Evolutionary conservation across 768 basidiomycete species (phyloP).

Genomic region (Galerina marginata): DNA sequence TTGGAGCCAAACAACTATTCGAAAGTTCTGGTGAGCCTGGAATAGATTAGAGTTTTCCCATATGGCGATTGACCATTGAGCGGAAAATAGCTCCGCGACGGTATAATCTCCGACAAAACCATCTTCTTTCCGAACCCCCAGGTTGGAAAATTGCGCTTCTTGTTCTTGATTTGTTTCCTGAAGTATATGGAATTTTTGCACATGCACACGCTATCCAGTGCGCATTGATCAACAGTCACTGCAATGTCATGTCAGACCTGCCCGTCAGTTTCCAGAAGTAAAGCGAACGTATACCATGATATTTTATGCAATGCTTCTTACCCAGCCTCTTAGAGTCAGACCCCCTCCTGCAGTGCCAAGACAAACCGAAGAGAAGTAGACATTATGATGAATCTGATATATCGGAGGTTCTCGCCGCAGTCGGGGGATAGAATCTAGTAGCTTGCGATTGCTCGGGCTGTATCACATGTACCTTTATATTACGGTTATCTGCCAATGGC

Average conservation of each 20-base stretch:
- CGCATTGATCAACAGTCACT: conserved; percentile 12
- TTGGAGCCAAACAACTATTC: conserved; percentile 5
- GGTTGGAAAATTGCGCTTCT: too few species aligned
- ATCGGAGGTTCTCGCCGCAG: neutral
- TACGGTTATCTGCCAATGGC: neutral
- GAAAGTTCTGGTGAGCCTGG: conserved; percentile 11
- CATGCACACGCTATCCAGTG: neutral
- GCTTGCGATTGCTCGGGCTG: too few species aligned
- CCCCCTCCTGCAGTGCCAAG: neutral
- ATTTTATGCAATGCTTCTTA: too few species aligned
- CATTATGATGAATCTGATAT: neutral
- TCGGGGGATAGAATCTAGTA: neutral
- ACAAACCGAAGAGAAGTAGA: neutral
- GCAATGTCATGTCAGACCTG: conserved; percentile 8
- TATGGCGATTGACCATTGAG: conserved; percentile 10
- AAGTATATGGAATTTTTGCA: too few species aligned
- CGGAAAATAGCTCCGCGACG: conserved; percentile 6
- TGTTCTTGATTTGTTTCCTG: too few species aligned
- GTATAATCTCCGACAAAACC: conserved; percentile 7
- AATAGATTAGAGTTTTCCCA: conserved; percentile 24
- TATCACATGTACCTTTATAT: neutral
- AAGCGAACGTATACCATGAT: neutral
- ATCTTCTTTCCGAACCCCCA: neutral
- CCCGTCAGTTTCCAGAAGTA: conserved; percentile 4
- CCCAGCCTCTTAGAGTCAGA: too few species aligned